Percentiles rank a stretch among this genome's conserved stretches.
These are phyloP conservation scores for Russula ochroleuca DNA, from an alignment of 768 basidiomycete species.

Conservation along the genomic window DNA sequence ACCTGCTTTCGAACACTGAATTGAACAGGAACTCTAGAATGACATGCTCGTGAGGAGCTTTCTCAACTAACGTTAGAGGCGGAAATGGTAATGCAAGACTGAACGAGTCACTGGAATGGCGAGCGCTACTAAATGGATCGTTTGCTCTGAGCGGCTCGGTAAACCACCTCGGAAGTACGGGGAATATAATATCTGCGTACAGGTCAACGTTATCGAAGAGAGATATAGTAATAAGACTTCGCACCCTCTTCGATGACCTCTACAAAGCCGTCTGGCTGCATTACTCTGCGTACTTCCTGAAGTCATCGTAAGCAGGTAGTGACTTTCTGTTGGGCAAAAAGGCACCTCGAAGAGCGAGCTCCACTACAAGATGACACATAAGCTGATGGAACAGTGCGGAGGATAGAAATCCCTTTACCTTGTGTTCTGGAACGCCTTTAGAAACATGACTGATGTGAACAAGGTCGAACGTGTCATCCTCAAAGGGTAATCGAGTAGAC, in stretches of 20 bases:
- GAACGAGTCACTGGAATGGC: slow-evolving; percentile 8
- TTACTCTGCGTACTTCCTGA: slow-evolving; percentile 68
- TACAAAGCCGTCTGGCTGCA: slow-evolving; percentile 64
- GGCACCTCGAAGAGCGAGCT: slow-evolving; percentile 14
- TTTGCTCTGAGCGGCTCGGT: slow-evolving; percentile 58
- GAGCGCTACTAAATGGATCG: slow-evolving; percentile 8
- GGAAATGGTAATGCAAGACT: slow-evolving; percentile 9
- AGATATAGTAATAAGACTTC: slow-evolving; percentile 20
- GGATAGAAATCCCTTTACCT: slow-evolving; percentile 26
- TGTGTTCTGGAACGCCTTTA: slow-evolving; percentile 57
- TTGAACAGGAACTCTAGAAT: slow-evolving; percentile 28
- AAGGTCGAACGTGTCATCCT: slow-evolving; percentile 79
- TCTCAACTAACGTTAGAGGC: slow-evolving; percentile 16
- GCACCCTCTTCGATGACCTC: slow-evolving; percentile 73
- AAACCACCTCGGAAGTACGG: slow-evolving; percentile 73
- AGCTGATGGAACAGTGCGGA: slow-evolving; percentile 38
- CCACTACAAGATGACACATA: slow-evolving; percentile 39
- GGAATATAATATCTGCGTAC: slow-evolving; percentile 64
- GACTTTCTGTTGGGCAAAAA: neutral
- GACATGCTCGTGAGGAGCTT: slow-evolving; percentile 22
- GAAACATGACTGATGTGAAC: slow-evolving; percentile 68
- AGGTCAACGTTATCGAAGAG: neutral
- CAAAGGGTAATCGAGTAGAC: slow-evolving; percentile 72
- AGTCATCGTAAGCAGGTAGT: slow-evolving; percentile 30
- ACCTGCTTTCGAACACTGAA: slow-evolving; percentile 28